Evolutionary conservation across 73 alveolate genomes (phyloP).

Genomic region (Tetrahymena borealis): DNA sequence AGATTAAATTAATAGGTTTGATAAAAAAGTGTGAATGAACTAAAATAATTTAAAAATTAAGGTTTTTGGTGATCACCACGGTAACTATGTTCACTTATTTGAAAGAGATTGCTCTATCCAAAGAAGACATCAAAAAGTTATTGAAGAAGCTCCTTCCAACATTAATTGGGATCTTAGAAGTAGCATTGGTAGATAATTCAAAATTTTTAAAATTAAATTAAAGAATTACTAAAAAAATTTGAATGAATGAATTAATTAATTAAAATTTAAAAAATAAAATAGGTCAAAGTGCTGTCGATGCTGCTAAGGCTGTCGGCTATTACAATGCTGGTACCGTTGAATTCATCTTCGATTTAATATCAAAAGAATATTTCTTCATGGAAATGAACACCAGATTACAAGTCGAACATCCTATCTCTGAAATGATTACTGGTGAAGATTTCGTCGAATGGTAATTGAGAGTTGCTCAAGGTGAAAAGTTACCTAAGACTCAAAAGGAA

Average conservation of each 20-base stretch:
- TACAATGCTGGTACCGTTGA: conserved; percentile 90
- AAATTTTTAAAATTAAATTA: no score
- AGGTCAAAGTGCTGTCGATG: conserved; percentile 34
- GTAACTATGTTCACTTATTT: conserved; percentile 82
- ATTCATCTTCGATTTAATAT: conserved; percentile 69
- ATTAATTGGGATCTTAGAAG: conserved; percentile 47
- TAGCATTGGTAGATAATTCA: conserved; percentile 61
- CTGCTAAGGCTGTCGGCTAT: conserved; percentile 80
- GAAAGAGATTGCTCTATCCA: conserved; percentile 95
- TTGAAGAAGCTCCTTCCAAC: conserved; percentile 86
- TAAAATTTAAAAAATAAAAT: no score
- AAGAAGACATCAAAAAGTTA: conserved; percentile 90
- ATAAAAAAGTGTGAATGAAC: neutral
- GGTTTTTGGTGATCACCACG: conserved; percentile 88
- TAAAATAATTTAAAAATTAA: conserved; percentile 33
- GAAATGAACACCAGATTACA: conserved; percentile 86
- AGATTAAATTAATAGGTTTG: neutral
- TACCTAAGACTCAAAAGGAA: conserved; percentile 58
- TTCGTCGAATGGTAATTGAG: conserved; percentile 77
- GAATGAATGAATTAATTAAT: no score
- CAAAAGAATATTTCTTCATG: conserved; percentile 73
- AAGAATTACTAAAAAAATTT: no score
- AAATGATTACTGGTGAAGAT: conserved; percentile 63
- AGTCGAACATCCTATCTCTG: conserved; percentile 90
- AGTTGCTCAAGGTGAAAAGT: conserved; percentile 69